Evolutionary conservation across 208 protist genomes (phyloP), one percentile per base, ranked within the genome.

Genomic region (Histomonas meleagridis): DNA sequence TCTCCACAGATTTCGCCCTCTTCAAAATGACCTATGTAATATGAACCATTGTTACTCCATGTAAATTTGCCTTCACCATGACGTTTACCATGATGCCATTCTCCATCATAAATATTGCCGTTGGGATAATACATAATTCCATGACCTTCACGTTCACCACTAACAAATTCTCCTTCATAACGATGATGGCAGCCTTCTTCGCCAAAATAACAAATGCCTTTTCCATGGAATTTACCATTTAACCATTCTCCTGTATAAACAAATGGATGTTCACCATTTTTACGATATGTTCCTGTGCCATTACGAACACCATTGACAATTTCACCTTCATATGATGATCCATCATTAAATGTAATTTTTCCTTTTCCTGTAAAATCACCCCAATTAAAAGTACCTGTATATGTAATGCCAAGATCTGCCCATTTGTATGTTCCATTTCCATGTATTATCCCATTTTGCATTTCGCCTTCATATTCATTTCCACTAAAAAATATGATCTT

Each of bases 81-180:
- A 40, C 93, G 51, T 38, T 91, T 57, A 3, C 51, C 62, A 28
- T 90, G 46, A 26, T 91, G 90, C 93, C 93, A 94, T 18, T 92
- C 43, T 2, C 93, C 93, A 28, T 92, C 81, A 72, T 94, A 94
- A n/a, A 92, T 90, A 32, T 94, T 86, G 48, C 93, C 93, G 14
- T 93, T 94, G 0, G 92, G 92, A 78, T 94, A 94, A 46, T 62
- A 90, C 91, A 94, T 92, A 21, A 62, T 93, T 48, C 93, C 93
- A 9, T 92, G 23, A 0, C 93, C 93, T 38, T 94, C 49, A 1
- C 92, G 14, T 23, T 35, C 1, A 10, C 92, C 92, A 26, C 93
- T 48, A 18, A 81, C 48, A 53, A 93, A 94, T 28, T 94, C 69
- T 1, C 93, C 93, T 14, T 93, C 78, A 69, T 94, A 94, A 26